Base-by-base conservation (phyloP, 164 flowering plant genomes). In the Macadamia tetraphylla region DNA sequence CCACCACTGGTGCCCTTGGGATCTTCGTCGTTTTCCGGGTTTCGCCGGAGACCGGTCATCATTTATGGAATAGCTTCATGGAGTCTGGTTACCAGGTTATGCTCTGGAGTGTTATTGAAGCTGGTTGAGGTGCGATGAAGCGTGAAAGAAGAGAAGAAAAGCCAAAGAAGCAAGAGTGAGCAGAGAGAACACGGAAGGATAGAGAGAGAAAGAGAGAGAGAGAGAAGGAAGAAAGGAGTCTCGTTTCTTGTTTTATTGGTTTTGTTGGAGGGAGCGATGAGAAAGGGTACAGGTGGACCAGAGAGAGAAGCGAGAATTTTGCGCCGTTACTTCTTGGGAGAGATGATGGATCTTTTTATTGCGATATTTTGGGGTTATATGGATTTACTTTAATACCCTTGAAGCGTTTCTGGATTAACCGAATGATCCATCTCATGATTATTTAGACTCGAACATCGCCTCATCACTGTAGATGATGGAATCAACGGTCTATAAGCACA, bases 31-130 rank as follows among this genome's bases (percentile, higher is more conserved):
- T 78, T 35, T 59, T 77, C 72, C 63, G 23, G 73, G 52, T 57
- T 51, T 18, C 49, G 73, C 17, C 32, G 62, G 75, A 64, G 65
- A 23, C 75, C 75, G 79, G 88, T 85, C 88, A 85, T 82, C 61
- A 15, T 70, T 61, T 23, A 13, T 23, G 70, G 69, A 31, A 46
- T 53, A 60, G 29, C 15, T 23, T 51, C 73, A 70, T 70, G 63
- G 67, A 13, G 62, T 14, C 30, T n/a, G 2, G 63, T 46, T 62
- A 70, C 70, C 42, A 65, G 53, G 58, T 46, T 64, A 53, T 12
- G 31, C 66, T 60, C n/a, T 23, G 51, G 65, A 35, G 40, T 35
- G 18, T 46, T 6, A 2, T 42, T 18, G 23, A 23, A 23, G 23
- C 42, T 9, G 67, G 58, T 10, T 40, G 51, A 60, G 75, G 67